Evolutionary conservation across 495 filamentous ascomycete genomes (phyloP).

Genomic region (Xylona heveae): DNA sequence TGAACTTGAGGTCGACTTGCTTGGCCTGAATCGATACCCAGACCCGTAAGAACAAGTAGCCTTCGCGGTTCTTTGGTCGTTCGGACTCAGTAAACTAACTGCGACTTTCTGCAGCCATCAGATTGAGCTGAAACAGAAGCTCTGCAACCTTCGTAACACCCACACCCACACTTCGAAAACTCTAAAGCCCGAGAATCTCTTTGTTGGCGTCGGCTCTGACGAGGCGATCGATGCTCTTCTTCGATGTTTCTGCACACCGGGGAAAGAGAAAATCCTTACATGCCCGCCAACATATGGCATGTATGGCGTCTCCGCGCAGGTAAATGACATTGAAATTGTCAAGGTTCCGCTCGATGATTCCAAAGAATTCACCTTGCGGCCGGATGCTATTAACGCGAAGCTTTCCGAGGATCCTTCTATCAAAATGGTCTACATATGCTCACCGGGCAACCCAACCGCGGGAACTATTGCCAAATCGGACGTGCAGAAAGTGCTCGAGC

Average conservation of each 20-base stretch:
- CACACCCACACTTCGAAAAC: conserved; percentile 41
- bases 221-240: conserved; percentile 90
- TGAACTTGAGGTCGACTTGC: conserved; percentile 36
- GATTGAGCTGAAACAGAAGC: conserved; percentile 55
- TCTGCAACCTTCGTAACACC: conserved; percentile 70
- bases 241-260: conserved; percentile 77
- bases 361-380: conserved; percentile 46
- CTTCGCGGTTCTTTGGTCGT: neutral
- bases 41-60: conserved; percentile 44
- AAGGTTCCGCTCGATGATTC: conserved; percentile 51
- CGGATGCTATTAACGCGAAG: conserved; percentile 38
- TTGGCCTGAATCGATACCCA: conserved; percentile 79
- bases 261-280: conserved; percentile 71
- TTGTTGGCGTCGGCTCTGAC: conserved; percentile 87
- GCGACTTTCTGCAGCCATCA: conserved; percentile 41
- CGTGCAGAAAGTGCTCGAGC: conserved; percentile 49
- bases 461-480: conserved; percentile 56
- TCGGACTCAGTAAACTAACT: conserved; percentile 1
- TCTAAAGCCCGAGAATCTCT: conserved; percentile 67
- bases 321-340: conserved; percentile 77
- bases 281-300: conserved; percentile 97
- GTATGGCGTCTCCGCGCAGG: conserved; percentile 82
- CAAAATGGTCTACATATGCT: conserved; percentile 82
- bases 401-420: conserved; percentile 45
- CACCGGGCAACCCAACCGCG: conserved; percentile 84